Base-by-base conservation (phyloP, 768 basidiomycete species). In the Porphyrellus cyaneotinctus region DNA sequence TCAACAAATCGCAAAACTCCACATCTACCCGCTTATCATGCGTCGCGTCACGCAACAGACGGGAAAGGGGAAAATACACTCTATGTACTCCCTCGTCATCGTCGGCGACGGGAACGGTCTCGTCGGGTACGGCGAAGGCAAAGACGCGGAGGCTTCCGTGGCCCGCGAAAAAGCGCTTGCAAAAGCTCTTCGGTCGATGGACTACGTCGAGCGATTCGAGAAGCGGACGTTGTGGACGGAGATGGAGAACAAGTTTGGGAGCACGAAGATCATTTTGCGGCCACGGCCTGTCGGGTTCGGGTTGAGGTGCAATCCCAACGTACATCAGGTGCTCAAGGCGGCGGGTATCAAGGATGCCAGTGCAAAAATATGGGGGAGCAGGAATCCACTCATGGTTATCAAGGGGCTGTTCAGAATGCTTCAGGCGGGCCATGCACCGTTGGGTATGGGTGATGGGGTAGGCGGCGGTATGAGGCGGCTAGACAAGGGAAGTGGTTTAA, bases 311-410 rank as follows among this genome's bases (percentile, higher is more conserved):
- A 92, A 95, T 62, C 94, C 92, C 2, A 81, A 85, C 63, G 72
- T 99, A 48, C 94, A 99, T 69, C 82, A 86, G 63, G 80, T 99
- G 37, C 78, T 95, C 63, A 89, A 91, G 59, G 93, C 94, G 0
- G 95, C 94, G 1, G 97, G 95, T 12, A 89, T 99, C 72, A 88
- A 91, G 68, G 95, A 99, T 71, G 79, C 90, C 38, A 93, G 90
- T 59, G 95, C 91, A 28, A 97, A 97, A 72, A 89, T 98, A 18
- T 90, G 91, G 83, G 94, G 95, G 15, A 94, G 90, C 64, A 76
- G 89, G 58, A 97, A 95, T 70, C 82, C 79, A 33, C 57, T 69
- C 36, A 69, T 67, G 68, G 91, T 95, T 37, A 82, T 95, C 75
- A 95, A 97, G 73, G 84, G 87, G 23, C 77, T 83, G 15, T 79